phyloP scores from a whole-genome alignment of 2,329 filamentous ascomycete species.

The Rhynchosporium graminicola region DNA sequence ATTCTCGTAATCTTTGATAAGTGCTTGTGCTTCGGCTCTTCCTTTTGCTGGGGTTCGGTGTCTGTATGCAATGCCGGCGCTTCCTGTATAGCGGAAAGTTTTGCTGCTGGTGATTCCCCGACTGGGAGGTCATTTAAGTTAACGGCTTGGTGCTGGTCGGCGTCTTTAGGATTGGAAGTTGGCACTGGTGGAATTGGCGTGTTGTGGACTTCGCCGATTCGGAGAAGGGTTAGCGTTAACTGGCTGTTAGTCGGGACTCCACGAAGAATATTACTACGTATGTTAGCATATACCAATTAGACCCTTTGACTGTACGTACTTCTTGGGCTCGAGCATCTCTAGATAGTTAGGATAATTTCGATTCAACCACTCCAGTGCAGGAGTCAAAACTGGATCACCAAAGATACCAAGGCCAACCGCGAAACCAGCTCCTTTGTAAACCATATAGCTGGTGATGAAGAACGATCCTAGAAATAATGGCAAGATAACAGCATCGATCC shows the following conservation, averaged over 20 bases:
- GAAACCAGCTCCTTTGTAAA: slow-evolving; percentile 68
- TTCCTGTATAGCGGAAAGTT: slow-evolving; percentile 7
- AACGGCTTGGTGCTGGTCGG: slow-evolving; percentile 52
- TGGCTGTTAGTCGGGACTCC: slow-evolving; percentile 86
- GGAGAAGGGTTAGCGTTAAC: slow-evolving; percentile 75
- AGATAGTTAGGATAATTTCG: slow-evolving; percentile 69
- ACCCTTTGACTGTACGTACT: slow-evolving; percentile 4
- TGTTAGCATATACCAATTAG: slow-evolving; percentile 21
- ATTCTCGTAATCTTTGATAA: slow-evolving; percentile 55
- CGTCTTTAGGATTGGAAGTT: slow-evolving; percentile 43
- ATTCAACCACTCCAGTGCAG: slow-evolving; percentile 60
- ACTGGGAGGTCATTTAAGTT: slow-evolving; percentile 46
- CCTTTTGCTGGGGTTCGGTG: slow-evolving; percentile 22
- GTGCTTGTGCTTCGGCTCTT: slow-evolving; percentile 24
- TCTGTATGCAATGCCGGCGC: slow-evolving; percentile 35
- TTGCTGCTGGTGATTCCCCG: not conserved
- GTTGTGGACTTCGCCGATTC: slow-evolving; percentile 79
- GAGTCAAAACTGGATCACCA: slow-evolving; percentile 70
- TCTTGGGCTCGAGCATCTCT: slow-evolving; percentile 60
- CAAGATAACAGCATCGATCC: slow-evolving; percentile 53
- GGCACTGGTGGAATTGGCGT: slow-evolving; percentile 71
- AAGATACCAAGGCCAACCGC: slow-evolving; percentile 74
- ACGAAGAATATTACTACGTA: slow-evolving; percentile 75
- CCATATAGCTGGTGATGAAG: slow-evolving; percentile 57
- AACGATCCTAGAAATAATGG: slow-evolving; percentile 55